Conservation (phyloP, 441 rosid genomes). For the Syzygium syzygioides region DNA sequence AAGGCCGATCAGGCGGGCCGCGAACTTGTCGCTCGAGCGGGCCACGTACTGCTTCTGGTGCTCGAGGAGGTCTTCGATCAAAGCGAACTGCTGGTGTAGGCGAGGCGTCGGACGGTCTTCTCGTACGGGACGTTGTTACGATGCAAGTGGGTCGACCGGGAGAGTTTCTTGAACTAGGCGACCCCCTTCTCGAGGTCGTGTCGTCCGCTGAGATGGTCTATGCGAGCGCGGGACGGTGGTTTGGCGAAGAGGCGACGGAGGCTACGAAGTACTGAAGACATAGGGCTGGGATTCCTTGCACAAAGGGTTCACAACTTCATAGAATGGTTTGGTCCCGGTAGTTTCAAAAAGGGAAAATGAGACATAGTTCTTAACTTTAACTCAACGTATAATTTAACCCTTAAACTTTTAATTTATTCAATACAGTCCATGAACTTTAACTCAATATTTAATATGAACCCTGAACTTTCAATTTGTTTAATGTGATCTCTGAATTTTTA, state of each 20-base stretch:
- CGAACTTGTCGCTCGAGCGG: neutral
- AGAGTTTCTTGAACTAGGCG: neutral
- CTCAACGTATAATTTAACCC: too few species aligned
- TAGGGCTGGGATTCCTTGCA: neutral
- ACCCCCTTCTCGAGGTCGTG: neutral
- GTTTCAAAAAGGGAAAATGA: neutral
- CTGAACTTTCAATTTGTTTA: too few species aligned
- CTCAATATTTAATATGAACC: too few species aligned
- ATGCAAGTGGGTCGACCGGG: neutral
- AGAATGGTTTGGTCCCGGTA: neutral
- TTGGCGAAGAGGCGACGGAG: neutral
- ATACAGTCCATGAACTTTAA: too few species aligned
- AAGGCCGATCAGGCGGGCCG: neutral
- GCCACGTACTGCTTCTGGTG: constrained; percentile 7
- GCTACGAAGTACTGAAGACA: neutral
- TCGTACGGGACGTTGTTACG: neutral
- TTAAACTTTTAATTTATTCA: too few species aligned
- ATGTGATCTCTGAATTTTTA: too few species aligned
- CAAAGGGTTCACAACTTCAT: neutral
- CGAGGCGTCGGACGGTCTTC: neutral
- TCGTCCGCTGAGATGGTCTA: neutral
- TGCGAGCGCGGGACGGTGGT: neutral
- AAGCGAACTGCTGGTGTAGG: neutral
- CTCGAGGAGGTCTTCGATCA: neutral
- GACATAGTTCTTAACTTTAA: too few species aligned